phyloP scores from a whole-genome alignment of 208 protist genomes.

The Trypanosoma scelopori region DNA sequence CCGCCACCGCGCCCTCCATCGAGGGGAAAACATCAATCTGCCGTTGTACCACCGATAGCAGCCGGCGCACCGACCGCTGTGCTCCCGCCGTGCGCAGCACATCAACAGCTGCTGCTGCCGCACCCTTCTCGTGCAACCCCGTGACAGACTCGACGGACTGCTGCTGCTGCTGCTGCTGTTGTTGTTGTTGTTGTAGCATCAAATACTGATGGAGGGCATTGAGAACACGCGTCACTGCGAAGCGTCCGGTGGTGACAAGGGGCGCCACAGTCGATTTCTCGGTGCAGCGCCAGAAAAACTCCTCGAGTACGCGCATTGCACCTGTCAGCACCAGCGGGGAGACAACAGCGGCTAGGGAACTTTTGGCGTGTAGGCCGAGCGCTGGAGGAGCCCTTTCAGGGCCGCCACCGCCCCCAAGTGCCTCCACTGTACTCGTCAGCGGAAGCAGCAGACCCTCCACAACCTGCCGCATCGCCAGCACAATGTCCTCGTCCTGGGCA shows the following conservation, averaged over 20 bases:
- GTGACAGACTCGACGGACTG: conserved; percentile 33
- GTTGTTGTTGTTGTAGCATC: conserved; percentile 7
- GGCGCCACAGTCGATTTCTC: conserved; percentile 3
- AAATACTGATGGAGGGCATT: conserved; percentile 53
- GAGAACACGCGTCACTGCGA: conserved; percentile 34
- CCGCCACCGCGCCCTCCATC: conserved; percentile 18
- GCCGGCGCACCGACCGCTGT: conserved; percentile 53
- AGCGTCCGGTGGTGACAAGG: conserved; percentile 8
- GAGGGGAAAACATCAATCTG: conserved; percentile 10
- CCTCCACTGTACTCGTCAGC: conserved; percentile 33
- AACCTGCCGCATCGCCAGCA: conserved; percentile 26
- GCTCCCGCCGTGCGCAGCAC: conserved; percentile 43
- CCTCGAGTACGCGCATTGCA: conserved; percentile 27
- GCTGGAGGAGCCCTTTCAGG: conserved; percentile 1
- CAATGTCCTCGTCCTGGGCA: conserved; percentile 11
- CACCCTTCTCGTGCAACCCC: conserved; percentile 1
- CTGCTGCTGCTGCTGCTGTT: conserved; percentile 44
- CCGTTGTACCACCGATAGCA: conserved; percentile 47
- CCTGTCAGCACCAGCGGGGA: conserved; percentile 29
- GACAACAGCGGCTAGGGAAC: background rate
- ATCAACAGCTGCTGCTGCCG: conserved; percentile 29
- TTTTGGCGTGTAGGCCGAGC: background rate
- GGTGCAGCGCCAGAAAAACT: conserved; percentile 25
- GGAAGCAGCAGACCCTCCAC: conserved; percentile 44
- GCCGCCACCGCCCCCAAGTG: conserved; percentile 13